Conservation (phyloP, 176 grass and related monocot genomes). For the Avena insularis region DNA sequence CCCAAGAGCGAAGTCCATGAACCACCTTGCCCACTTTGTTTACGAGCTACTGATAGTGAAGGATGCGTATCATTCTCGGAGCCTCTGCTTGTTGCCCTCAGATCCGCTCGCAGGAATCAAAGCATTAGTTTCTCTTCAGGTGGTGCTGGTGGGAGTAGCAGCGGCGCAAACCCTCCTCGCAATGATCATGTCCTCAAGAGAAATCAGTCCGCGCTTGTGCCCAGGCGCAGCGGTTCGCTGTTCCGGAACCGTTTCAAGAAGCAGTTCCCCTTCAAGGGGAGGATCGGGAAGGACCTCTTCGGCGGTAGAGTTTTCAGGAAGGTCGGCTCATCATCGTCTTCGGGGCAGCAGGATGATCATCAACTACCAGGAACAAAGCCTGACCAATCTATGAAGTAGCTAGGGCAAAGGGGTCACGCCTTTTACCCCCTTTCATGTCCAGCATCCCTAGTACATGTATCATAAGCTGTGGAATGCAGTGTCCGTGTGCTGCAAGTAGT, state of each 20-base stretch:
- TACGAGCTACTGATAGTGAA: slow-evolving; percentile 48
- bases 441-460: slow-evolving; percentile 43
- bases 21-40: slow-evolving; percentile 78
- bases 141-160: slow-evolving; percentile 48
- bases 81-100: slow-evolving; percentile 72
- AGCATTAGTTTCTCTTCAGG: slow-evolving; percentile 38
- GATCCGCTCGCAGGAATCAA: slow-evolving; percentile 57
- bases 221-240: slow-evolving; percentile 31
- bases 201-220: slow-evolving; percentile 50
- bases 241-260: slow-evolving; percentile 77
- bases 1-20: slow-evolving; percentile 80
- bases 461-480: slow-evolving; percentile 35
- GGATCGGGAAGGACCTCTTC: slow-evolving; percentile 80
- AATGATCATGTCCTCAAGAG: slow-evolving; percentile 47
- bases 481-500: slow-evolving; percentile 22
- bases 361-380: not conserved
- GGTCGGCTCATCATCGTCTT: slow-evolving; percentile 62
- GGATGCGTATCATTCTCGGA: slow-evolving; percentile 77
- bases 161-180: slow-evolving; percentile 46
- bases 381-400: slow-evolving; percentile 46
- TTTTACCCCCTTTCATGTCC: slow-evolving; percentile 10
- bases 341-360: slow-evolving; percentile 41
- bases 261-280: slow-evolving; percentile 81
- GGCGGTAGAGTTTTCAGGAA: slow-evolving; percentile 67
- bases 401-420: slow-evolving; percentile 20